Evolutionary conservation across 2,329 filamentous ascomycete genomes (phyloP).

Genomic region (Escovopsis sp.): DNA sequence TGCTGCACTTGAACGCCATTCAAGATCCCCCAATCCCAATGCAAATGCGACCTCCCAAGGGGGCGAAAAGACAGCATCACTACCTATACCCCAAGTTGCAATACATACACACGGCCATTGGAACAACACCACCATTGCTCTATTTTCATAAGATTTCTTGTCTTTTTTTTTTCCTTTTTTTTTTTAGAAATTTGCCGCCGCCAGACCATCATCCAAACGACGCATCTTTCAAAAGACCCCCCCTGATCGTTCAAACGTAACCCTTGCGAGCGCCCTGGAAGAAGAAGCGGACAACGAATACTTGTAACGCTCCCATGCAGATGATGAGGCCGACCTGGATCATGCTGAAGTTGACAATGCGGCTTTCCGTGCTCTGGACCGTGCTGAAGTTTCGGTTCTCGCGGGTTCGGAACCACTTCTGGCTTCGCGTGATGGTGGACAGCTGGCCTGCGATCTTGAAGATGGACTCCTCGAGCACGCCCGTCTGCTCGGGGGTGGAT

Average conservation of each 20-base stretch:
- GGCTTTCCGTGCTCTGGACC: conserved; percentile 83
- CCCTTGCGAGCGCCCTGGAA: conserved; percentile 73
- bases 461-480: conserved; percentile 79
- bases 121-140: too few relatives aligned
- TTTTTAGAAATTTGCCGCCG: too few relatives aligned
- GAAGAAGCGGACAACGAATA: conserved; percentile 96
- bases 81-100: too few relatives aligned
- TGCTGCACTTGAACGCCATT: too few relatives aligned
- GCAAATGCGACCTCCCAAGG: too few relatives aligned
- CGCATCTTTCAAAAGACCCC: neutral
- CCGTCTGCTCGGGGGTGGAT: conserved; percentile 76
- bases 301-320: conserved; percentile 89
- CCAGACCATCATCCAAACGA: too few relatives aligned
- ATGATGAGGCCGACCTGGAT: conserved; percentile 86
- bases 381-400: conserved; percentile 99
- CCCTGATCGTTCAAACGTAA: conserved; percentile 40
- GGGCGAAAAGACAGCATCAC: too few relatives aligned
- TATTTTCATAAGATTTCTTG: too few relatives aligned
- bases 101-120: too few relatives aligned
- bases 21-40: too few relatives aligned
- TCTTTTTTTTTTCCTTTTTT: too few relatives aligned
- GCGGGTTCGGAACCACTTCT: conserved; percentile 98
- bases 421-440: conserved; percentile 88
- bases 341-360: conserved; percentile 95
- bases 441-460: conserved; percentile 88